Evolutionary conservation across 2,329 filamentous ascomycete species (phyloP), one percentile per base, ranked within the genome.

Genomic region (Penicillium sp.): DNA sequence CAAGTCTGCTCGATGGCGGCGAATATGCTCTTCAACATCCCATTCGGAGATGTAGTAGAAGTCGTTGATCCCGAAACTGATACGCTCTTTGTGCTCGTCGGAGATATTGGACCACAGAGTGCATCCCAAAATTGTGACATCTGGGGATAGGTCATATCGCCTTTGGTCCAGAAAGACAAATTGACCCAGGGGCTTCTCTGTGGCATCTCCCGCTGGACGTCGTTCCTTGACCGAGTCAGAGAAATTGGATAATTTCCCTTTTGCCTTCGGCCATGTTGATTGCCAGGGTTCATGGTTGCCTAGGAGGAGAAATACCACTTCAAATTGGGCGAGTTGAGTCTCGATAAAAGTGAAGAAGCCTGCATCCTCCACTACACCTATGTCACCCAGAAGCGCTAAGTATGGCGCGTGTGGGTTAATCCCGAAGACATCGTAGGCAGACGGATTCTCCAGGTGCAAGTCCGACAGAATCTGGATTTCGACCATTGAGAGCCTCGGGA

Each of bases 261-360:
- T 69, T 6, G 63, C 69, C 2, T 67, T 62, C 2, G 34, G 17
- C 71, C 73, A 76, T 48, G 54, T 72, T 39, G 68, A 70, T 34
- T 71, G 66, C 62, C 82, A 86, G 0, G 83, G 75, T 66, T 88
- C 85, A 66, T 87, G 84, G 63, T 87, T 87, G 0, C 85, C 84
- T 0, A 81, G 69, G 0, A 87, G 75, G 34, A 85, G 76, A 42
- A 87, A 78, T 1, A 87, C 81, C 1, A 74, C 68, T 5, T 73
- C 68, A 63, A 86, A 87, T 6, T 78, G 71, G 1, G 41, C 35
- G 2, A 87, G 78, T 63, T 86, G 84, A 2, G 63, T 65, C 12
- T 68, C 73, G 10, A 87, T 69, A 63, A 87, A 87, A 1, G 37
- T 55, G 37, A 81, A 73, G 62, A 79, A 79, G 0, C 79, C 77